Evolutionary conservation across 345 rosid genomes (phyloP).

Genomic region (Aethionema arabicum): DNA sequence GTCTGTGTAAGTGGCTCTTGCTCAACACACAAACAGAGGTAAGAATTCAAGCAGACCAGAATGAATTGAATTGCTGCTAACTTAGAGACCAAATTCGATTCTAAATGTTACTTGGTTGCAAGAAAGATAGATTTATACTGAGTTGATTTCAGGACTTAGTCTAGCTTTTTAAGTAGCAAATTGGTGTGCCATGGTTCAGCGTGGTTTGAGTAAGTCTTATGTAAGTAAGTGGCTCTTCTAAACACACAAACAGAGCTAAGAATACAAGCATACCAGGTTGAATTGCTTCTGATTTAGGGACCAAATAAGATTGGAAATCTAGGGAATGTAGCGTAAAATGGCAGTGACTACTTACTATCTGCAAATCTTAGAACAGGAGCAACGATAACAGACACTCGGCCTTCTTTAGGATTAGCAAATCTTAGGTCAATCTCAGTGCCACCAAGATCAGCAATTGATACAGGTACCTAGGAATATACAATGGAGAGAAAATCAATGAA

Average conservation of each 20-base stretch:
- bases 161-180: too few relatives aligned
- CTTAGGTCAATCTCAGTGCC: conserved; percentile 96
- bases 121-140: too few relatives aligned
- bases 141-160: too few relatives aligned
- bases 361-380: conserved; percentile 94
- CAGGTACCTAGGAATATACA: conserved; percentile 64
- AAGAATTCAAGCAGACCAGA: too few relatives aligned
- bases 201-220: too few relatives aligned
- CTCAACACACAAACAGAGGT: not conserved
- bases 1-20: not conserved
- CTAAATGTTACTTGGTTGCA: too few relatives aligned
- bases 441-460: conserved; percentile 93
- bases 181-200: too few relatives aligned
- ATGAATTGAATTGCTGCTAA: too few relatives aligned
- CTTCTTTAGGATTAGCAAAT: conserved; percentile 81
- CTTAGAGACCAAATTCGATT: too few relatives aligned
- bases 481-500: not conserved
- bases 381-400: conserved; percentile 79
- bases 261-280: not conserved
- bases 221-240: not conserved
- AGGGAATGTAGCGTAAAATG: not conserved
- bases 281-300: not conserved
- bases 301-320: not conserved
- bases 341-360: conserved; percentile 54
- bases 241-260: not conserved